Percentiles rank a stretch among this genome's conserved stretches.
phyloP scores from a whole-genome alignment of 78 protist genomes.

The Polysphondylium violaceum region DNA sequence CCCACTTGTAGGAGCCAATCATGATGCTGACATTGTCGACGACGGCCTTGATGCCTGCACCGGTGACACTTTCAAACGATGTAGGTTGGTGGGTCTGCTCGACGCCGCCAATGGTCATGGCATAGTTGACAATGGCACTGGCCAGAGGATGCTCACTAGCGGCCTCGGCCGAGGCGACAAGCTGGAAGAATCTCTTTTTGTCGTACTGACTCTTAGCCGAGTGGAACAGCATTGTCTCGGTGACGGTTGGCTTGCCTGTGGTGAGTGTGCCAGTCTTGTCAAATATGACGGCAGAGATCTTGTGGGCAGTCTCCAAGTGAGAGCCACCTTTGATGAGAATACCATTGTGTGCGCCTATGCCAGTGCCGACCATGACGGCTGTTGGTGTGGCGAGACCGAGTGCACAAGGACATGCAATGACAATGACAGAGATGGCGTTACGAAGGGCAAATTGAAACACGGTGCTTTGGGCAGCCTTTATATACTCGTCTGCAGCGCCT shows the following conservation, averaged over 20 bases:
- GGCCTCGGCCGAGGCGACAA: constrained; percentile 83
- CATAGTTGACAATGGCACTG: constrained; percentile 77
- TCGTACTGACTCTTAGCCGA: neutral
- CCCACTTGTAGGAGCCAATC: constrained; percentile 76
- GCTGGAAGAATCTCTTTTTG: constrained; percentile 54
- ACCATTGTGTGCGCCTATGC: constrained; percentile 90
- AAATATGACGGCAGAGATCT: constrained; percentile 78
- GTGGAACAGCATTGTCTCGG: constrained; percentile 18
- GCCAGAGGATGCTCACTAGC: constrained; percentile 92
- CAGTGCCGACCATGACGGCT: constrained; percentile 96
- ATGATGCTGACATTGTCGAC: neutral
- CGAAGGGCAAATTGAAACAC: constrained; percentile 80
- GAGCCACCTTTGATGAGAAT: constrained; percentile 93
- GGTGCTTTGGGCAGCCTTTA: neutral
- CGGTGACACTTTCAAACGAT: constrained; percentile 48
- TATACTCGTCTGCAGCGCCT: constrained; percentile 2
- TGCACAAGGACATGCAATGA: constrained; percentile 98
- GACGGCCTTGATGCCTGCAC: constrained; percentile 62
- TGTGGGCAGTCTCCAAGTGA: constrained; percentile 88
- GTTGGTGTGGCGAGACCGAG: constrained; percentile 96
- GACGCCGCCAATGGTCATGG: constrained; percentile 59
- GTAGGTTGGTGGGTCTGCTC: constrained; percentile 23
- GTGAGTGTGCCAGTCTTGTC: constrained; percentile 98
- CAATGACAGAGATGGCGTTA: constrained; percentile 89
- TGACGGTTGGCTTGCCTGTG: constrained; percentile 85